These are phyloP conservation scores for Ogataea kodamae DNA, from an alignment of 805 yeast species.

Conservation along the genomic window DNA sequence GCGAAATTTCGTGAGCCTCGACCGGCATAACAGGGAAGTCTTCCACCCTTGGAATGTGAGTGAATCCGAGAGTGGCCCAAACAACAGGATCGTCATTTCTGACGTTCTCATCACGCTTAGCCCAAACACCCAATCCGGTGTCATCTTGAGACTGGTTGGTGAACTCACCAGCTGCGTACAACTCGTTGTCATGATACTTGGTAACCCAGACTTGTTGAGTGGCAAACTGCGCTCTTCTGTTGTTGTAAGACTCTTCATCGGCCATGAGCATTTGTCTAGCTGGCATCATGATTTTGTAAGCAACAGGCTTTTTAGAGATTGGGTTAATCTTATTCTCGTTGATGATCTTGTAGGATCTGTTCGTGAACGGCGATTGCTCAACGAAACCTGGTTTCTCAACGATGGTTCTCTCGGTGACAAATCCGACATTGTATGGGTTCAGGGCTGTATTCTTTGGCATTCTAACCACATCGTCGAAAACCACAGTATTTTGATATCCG, in stretches of 20 bases:
- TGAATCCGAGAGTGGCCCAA: slow-evolving; percentile 79
- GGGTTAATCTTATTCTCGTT: slow-evolving; percentile 72
- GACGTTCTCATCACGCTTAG: slow-evolving; percentile 60
- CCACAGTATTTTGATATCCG: slow-evolving; percentile 74
- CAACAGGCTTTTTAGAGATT: slow-evolving; percentile 67
- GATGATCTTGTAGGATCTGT: slow-evolving; percentile 69
- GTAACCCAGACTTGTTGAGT: slow-evolving; percentile 82
- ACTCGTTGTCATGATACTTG: slow-evolving; percentile 66
- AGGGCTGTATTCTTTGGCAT: slow-evolving; percentile 49
- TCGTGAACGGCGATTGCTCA: slow-evolving; percentile 73
- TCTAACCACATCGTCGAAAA: slow-evolving; percentile 64
- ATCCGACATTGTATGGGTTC: slow-evolving; percentile 72
- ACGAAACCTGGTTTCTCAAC: slow-evolving; percentile 69
- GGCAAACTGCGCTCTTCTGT: slow-evolving; percentile 69
- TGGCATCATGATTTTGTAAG: slow-evolving; percentile 69
- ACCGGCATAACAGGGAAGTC: slow-evolving; percentile 92
- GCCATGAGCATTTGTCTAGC: slow-evolving; percentile 76
- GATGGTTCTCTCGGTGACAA: slow-evolving; percentile 55
- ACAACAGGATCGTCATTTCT: slow-evolving; percentile 75
- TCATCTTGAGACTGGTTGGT: slow-evolving; percentile 74
- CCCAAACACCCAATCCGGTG: slow-evolving; percentile 71
- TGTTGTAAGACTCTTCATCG: slow-evolving; percentile 57
- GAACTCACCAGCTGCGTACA: slow-evolving; percentile 82
- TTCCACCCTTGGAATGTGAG: slow-evolving; percentile 79
- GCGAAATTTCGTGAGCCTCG: slow-evolving; percentile 65